Evolutionary conservation across 352 stramenopile species (phyloP).

Genomic region (Globisporangium perplexum): DNA sequence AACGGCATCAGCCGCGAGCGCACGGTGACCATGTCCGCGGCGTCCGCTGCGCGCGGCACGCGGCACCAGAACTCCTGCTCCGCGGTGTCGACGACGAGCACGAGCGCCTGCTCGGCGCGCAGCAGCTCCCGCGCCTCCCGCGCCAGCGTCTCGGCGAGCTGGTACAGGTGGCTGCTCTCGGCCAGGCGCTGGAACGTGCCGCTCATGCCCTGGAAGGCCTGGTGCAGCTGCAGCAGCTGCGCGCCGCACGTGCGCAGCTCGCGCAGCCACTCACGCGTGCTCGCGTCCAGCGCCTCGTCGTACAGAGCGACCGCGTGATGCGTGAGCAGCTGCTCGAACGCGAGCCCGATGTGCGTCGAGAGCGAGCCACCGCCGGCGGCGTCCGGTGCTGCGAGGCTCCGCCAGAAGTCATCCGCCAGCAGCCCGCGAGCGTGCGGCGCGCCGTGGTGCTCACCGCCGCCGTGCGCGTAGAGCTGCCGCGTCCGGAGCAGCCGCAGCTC

Average conservation of each 20-base stretch:
- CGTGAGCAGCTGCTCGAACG: constrained; percentile 49
- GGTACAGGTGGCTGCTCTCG: constrained; percentile 49
- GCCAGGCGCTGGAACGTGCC: constrained; percentile 47
- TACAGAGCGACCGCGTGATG: constrained; percentile 50
- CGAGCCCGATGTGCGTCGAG: constrained; percentile 46
- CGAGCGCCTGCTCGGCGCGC: constrained; percentile 53
- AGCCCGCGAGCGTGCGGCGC: constrained; percentile 2
- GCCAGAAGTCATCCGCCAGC: constrained; percentile 53
- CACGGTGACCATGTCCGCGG: constrained; percentile 26
- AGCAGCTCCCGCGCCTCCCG: constrained; percentile 40
- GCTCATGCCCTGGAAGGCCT: constrained; percentile 53
- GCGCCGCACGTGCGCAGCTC: constrained; percentile 45
- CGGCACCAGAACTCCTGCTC: constrained; percentile 80
- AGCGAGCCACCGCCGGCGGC: constrained; percentile 13
- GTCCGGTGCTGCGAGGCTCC: constrained; percentile 29
- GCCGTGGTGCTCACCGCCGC: neutral
- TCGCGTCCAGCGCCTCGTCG: constrained; percentile 41
- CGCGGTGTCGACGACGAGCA: constrained; percentile 64
- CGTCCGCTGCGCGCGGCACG: constrained; percentile 19
- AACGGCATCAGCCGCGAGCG: constrained; percentile 39
- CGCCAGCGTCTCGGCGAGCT: constrained; percentile 45
- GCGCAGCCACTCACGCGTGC: constrained; percentile 53
- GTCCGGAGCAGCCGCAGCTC: constrained; percentile 48
- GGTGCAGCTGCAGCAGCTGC: constrained; percentile 52
- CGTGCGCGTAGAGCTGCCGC: constrained; percentile 35